These are phyloP conservation scores for Macrolepiota albuminosa DNA, from an alignment of 768 basidiomycete species.

Conservation along the genomic window DNA sequence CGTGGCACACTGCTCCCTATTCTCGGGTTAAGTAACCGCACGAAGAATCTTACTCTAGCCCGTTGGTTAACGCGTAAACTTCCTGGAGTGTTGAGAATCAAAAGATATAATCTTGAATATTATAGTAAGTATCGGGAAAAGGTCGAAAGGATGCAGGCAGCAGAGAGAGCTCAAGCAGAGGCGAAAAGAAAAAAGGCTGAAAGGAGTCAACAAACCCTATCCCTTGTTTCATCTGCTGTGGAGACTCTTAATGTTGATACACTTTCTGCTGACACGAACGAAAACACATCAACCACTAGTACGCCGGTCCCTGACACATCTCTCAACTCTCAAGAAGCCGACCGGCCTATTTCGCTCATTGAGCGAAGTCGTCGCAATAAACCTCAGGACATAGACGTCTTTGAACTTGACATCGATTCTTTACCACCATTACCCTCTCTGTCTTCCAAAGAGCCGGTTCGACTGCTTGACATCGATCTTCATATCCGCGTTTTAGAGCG, in stretches of 20 bases:
- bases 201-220: not conserved
- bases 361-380: constrained; percentile 7
- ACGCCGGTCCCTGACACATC: not conserved
- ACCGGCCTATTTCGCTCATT: constrained; percentile 1
- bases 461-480: constrained; percentile 45
- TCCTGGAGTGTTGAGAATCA: constrained; percentile 40
- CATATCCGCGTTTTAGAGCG: constrained; percentile 55
- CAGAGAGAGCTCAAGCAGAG: constrained; percentile 10
- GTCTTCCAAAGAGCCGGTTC: constrained; percentile 17
- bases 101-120: constrained; percentile 41
- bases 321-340: not conserved
- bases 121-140: constrained; percentile 30
- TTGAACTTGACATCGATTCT: constrained; percentile 35
- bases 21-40: constrained; percentile 52
- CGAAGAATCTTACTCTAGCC: constrained; percentile 55
- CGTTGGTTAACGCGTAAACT: constrained; percentile 52
- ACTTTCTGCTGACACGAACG: not conserved
- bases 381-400: constrained; percentile 15
- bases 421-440: constrained; percentile 14
- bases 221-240: not conserved
- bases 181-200: not conserved
- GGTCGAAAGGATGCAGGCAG: constrained; percentile 12
- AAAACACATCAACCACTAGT: not conserved
- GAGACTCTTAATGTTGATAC: not conserved
- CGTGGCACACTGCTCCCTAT: constrained; percentile 52